Base-by-base conservation (phyloP, 495 filamentous ascomycete genomes). In the Hypoxylon trugodes region DNA sequence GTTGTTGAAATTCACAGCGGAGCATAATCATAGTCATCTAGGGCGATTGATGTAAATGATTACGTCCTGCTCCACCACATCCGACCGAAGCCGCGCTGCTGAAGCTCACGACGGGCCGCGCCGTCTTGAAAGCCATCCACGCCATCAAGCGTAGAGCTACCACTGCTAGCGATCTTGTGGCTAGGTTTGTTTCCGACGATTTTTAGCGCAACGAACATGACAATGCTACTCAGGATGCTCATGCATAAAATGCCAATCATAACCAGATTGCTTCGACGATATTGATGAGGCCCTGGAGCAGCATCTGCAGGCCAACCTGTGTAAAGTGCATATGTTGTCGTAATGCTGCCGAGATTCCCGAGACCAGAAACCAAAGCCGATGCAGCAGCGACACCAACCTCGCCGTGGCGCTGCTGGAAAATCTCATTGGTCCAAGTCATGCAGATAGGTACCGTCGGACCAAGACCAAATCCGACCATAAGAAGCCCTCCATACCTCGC, bases 391-490 rank as follows among this genome's bases (percentile, higher is more conserved):
- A 96, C 93, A 49, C 92, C 92, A 28, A 96, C 91, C 75, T 96
- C 92, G 25, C 93, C 90, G 68, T 96, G 92, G 3, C 92, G 88
- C 15, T 81, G 85, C 73, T 96, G 92, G 80, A 96, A 96, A 57
- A 96, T 89, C 73, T 96, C 90, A 58, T 85, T 89, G 5, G 92
- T 92, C 92, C 92, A 96, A 53, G 92, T 88, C 92, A 96, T 96
- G 69, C 87, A 91, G 71, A 92, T 91, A 35, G 92, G 92, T 2
- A 97, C 92, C 2, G 92, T 97, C 9, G 92, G 93, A 4, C 92
- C 92, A 4, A 97, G 86, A 3, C 92, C 93, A 73, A 96, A 97
- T 4, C 92, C 92, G 45, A 97, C 87, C 70, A 97, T 87, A 13
- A 97, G 77, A n/a, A 97, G 83, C 1, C 92, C 92, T 32, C 88